Conservation (phyloP, 768 basidiomycete species). For the Leucosporidium yakuticum region DNA sequence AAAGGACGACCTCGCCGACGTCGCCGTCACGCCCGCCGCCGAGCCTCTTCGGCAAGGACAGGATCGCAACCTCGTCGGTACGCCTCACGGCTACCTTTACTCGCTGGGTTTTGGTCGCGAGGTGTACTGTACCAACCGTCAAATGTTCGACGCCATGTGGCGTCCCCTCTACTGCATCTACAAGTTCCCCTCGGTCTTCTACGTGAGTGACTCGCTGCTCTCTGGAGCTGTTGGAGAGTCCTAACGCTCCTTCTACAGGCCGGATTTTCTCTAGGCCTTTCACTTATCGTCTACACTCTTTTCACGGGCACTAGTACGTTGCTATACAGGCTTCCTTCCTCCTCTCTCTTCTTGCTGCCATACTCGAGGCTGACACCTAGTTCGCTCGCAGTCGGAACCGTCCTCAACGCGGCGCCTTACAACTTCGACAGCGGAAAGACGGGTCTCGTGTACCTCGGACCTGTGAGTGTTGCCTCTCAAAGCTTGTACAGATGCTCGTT, state of each 20-base stretch:
- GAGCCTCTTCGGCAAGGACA: not conserved
- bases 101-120: not conserved
- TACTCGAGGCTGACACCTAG: too few relatives aligned
- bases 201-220: not conserved
- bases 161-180: not conserved
- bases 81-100: not conserved
- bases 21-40: not conserved
- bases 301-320: too few relatives aligned
- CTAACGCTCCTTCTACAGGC: not conserved
- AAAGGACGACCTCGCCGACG: not conserved
- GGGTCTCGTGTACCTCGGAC: not conserved
- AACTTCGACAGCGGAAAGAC: not conserved
- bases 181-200: conserved; percentile 4
- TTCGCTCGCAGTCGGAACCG: not conserved
- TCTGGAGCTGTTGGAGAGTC: not conserved
- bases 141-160: conserved; percentile 2
- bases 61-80: not conserved
- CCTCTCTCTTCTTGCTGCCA: too few relatives aligned
- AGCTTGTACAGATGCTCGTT: not conserved
- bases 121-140: not conserved
- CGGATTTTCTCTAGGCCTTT: not conserved
- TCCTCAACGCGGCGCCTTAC: not conserved
- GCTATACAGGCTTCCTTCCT: too few relatives aligned
- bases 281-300: too few relatives aligned
- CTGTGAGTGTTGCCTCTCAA: not conserved